Conservation (phyloP, 306 rosid genomes). For the Ammopiptanthus mongolicus region DNA sequence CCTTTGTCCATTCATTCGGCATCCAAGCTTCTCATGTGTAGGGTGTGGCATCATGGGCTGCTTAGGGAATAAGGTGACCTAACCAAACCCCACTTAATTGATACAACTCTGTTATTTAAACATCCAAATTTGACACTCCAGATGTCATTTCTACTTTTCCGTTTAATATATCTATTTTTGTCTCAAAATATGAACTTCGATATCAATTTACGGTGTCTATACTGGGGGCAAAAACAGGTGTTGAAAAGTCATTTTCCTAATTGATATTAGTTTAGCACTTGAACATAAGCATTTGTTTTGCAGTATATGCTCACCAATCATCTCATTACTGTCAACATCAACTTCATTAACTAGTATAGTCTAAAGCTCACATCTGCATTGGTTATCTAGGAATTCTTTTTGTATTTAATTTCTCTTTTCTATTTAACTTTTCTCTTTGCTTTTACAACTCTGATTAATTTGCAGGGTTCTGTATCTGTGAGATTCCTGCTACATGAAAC, state of each 20-base stretch:
- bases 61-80: constrained; percentile 68
- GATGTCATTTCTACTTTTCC: too few species aligned
- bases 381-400: neutral
- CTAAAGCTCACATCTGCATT: neutral
- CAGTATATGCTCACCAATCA: neutral
- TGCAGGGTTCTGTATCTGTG: constrained; percentile 88
- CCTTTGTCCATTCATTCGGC: constrained; percentile 56
- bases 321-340: constrained; percentile 14
- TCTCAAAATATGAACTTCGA: too few species aligned
- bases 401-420: neutral
- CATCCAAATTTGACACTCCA: too few species aligned
- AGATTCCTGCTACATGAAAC: constrained; percentile 70
- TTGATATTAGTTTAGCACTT: neutral
- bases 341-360: neutral
- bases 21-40: constrained; percentile 69
- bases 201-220: too few species aligned
- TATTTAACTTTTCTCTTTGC: neutral
- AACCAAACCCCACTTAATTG: neutral
- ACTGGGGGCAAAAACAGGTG: too few species aligned
- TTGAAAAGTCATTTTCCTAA: too few species aligned
- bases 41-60: constrained; percentile 89
- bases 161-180: too few species aligned
- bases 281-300: too few species aligned
- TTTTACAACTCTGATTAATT: neutral
- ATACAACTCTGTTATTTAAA: too few species aligned